Base-by-base conservation (phyloP, 805 yeast genomes). In the Metschnikowia bowlesiae region DNA sequence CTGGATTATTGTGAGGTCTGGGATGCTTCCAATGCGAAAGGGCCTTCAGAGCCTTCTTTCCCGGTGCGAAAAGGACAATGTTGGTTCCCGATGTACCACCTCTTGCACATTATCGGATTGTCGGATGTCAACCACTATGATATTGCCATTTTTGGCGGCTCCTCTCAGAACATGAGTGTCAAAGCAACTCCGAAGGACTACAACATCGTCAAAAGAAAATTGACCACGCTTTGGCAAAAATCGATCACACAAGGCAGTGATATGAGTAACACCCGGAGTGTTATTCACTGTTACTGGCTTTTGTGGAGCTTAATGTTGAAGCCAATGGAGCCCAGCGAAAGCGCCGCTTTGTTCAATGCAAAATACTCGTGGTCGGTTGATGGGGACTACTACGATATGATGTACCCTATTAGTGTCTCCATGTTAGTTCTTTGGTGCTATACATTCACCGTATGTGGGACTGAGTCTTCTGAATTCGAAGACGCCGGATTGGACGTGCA, bases 81-180 rank as follows among this genome's bases (percentile, higher is more conserved):
- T 64, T 81, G 81, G 53, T 76, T 81, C 51, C 84, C 89, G 0
- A 79, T 83, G 47, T 85, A 82, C 64, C 91, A 88, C 61, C 73
- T 86, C 69, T 82, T 88, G 0, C 91, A 86, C 61, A 80, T 87
- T 13, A 79, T 83, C 41, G 78, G 75, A 1, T 61, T 71, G 53
- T 54, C 88, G 62, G 80, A 87, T 46, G 77, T 85, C 30, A 83
- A 87, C 49, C 89, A 87, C 54, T 84, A 86, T 64, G 96, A 89
- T 64, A 81, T 87, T 50, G 86, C 86, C 48, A 83, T 87, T 5
- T 84, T 74, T 64, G 84, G 91, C 2, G 96, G 96, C 0, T 87
- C 89, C 7, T 94, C 94, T 1, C 81, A 85, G 68, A 78, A 90
- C 59, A 64, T 69, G 35, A 70, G 75, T 52, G 77, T 73, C 5